Conservation (phyloP, 495 filamentous ascomycete genomes). For the Letharia columbiana region DNA sequence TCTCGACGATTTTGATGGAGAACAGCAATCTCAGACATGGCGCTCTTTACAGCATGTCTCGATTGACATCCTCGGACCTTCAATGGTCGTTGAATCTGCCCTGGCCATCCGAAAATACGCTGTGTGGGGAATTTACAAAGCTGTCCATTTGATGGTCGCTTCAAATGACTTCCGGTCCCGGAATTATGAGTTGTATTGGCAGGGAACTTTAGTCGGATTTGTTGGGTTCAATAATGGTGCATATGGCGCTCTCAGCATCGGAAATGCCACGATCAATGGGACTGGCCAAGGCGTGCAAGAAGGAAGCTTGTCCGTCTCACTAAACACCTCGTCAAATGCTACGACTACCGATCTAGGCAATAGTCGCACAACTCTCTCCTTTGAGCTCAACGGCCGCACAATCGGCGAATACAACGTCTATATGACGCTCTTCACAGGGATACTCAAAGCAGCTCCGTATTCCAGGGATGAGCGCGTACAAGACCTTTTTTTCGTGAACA, state of each 20-base stretch:
- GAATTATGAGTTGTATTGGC: not conserved
- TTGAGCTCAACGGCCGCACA: not conserved
- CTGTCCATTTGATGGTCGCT: not conserved
- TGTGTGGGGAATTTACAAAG: not conserved
- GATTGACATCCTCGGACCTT: not conserved
- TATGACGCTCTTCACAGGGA: not conserved
- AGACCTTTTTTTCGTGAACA: not conserved
- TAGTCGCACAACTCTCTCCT: not conserved
- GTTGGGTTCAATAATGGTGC: not conserved
- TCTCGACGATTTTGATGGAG: not conserved
- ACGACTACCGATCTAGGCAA: not conserved
- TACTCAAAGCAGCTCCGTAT: not conserved
- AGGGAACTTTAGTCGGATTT: not conserved
- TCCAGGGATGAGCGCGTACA: not conserved
- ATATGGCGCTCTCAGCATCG: not conserved
- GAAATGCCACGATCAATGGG: not conserved
- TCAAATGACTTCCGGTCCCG: not conserved
- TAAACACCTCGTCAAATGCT: too few species aligned
- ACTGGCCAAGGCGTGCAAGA: not conserved
- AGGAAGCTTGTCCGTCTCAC: not conserved
- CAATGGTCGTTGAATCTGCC: too few species aligned
- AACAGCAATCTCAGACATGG: not conserved
- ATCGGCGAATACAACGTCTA: constrained; percentile 1
- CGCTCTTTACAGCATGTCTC: not conserved
- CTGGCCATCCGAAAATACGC: not conserved